Evolutionary conservation across 441 rosid genomes (phyloP).

Genomic region (Syzygium syzygioides): DNA sequence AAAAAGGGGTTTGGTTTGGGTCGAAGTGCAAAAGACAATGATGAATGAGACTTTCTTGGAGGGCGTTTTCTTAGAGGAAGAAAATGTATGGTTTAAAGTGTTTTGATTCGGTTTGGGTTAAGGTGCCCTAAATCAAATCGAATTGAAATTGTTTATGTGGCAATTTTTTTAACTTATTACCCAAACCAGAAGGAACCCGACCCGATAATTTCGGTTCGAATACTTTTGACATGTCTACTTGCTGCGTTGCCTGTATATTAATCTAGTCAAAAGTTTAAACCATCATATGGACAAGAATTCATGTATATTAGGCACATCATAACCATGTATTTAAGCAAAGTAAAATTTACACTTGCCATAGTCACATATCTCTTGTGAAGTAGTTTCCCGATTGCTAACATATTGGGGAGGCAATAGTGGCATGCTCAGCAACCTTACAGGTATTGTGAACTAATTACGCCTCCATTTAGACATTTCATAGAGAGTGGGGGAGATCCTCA

Average conservation of each 20-base stretch:
- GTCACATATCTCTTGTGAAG: neutral
- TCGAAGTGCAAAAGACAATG: neutral
- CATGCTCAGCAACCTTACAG: neutral
- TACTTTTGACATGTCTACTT: neutral
- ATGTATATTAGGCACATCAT: neutral
- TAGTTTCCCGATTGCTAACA: neutral
- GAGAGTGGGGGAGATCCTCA: no score
- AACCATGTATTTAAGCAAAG: neutral
- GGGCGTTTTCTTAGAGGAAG: fast-evolving
- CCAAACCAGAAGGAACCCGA: fast-evolving
- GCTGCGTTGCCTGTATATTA: neutral
- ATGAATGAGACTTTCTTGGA: neutral
- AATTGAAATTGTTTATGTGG: neutral
- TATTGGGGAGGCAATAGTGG: neutral
- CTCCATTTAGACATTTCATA: neutral
- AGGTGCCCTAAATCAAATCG: no score
- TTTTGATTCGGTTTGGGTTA: neutral
- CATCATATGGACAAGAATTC: neutral
- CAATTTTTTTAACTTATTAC: neutral
- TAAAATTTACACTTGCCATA: neutral
- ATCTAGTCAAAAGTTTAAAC: neutral
- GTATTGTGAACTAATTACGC: neutral
- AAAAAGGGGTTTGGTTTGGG: fast-evolving
- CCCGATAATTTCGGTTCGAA: neutral
- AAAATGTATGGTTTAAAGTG: neutral